Evolutionary conservation across 257 asterid genomes (phyloP).

Genomic region (Solanum habrochaites): DNA sequence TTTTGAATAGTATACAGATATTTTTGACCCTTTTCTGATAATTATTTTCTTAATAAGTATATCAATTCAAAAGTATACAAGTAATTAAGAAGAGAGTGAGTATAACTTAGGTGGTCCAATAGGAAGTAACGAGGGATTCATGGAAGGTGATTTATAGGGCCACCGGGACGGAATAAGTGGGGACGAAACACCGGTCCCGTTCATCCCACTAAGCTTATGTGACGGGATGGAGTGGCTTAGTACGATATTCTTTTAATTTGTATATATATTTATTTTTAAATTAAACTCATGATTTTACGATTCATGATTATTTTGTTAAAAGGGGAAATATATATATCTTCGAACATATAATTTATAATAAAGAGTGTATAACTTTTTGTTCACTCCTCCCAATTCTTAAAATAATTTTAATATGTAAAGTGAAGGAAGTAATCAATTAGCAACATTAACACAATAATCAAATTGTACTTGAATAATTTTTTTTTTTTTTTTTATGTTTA

Average conservation of each 20-base stretch:
- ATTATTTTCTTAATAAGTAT: too few species aligned
- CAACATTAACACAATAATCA: not conserved
- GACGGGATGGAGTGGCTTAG: not conserved
- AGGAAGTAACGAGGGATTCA: not conserved
- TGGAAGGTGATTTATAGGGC: not conserved
- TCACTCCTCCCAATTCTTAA: not conserved
- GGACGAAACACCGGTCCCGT: not conserved
- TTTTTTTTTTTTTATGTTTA: not conserved
- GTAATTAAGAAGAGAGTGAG: too few species aligned
- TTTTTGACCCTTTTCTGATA: too few species aligned
- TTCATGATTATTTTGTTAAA: not conserved
- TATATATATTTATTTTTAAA: too few species aligned
- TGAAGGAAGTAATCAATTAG: not conserved
- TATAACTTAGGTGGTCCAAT: not conserved
- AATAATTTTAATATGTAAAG: not conserved
- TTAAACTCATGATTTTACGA: not conserved
- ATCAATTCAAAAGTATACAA: too few species aligned
- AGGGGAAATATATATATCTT: not conserved
- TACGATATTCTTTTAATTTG: too few species aligned
- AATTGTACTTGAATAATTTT: not conserved
- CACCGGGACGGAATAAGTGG: not conserved
- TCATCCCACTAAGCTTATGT: not conserved
- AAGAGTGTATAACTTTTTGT: not conserved
- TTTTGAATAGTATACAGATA: rapidly evolving
- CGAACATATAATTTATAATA: not conserved